Base-by-base conservation (phyloP, 495 filamentous ascomycete species). In the Coniosporium apollinis region DNA sequence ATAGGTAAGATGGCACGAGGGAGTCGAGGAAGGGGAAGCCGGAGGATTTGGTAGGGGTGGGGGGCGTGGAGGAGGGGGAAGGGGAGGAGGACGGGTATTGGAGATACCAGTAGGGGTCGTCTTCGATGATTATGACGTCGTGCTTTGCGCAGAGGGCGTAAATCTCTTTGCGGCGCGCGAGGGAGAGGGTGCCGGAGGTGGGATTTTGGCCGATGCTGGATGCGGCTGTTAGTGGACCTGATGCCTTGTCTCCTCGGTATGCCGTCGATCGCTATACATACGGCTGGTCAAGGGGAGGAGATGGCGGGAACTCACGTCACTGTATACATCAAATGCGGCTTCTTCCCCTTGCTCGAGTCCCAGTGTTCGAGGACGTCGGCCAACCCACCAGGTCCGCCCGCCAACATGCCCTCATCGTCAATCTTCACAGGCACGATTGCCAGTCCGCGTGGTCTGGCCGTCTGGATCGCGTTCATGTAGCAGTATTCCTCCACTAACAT, bases 21-120 rank as follows among this genome's bases (percentile, higher is more conserved):
- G 76, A 79, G 56, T 92, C 82, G 37, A 94, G 61, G 58, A 86
- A 94, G 1, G 63, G 49, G 50, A 73, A 82, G 19, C 80, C 80
- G 1, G 75, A 79, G 10, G 77, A 77, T 22, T 39, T 22, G 42
- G 36, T 43, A 11, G 45, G 47, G 24, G 32, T 37, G 28, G 41
- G 42, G 28, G 48, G 36, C 33, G 35, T 29, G 25, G 28, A 29
- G 15, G 32, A 34, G 34, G 46, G 34, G 30, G 45, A 16, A 3
- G 44, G 14, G 39, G 37, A 15, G 16, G 34, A 28, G 20, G 30
- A 37, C 2, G 82, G 82, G 45, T 70, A 94, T 48, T 94, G 87
- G 9, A 96, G 67, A 49, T 89, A 87, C 82, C 84, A 96, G 58
- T 96, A 96, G 2, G 87, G 87, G 37, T 92, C 85, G 50, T 96